These are phyloP conservation scores for Phytophthora nicotianae DNA, from an alignment of 352 stramenopile genomes.

Conservation along the genomic window DNA sequence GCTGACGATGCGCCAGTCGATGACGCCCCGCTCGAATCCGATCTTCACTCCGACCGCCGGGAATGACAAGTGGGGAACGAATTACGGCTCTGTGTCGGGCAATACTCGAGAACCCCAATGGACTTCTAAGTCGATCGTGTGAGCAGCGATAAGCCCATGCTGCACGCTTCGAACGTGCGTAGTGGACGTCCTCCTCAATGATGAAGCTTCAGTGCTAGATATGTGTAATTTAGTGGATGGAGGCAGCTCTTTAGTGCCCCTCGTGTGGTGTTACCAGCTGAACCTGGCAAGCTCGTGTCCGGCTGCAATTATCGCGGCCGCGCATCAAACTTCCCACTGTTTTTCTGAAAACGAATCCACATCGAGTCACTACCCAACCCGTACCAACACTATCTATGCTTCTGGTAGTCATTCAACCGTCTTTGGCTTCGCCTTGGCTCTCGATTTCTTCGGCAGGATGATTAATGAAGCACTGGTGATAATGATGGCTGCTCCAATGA, in stretches of 20 bases:
- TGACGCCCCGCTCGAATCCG: constrained; percentile 69
- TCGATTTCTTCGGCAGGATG: constrained; percentile 37
- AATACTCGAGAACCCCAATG: constrained; percentile 34
- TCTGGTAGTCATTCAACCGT: constrained; percentile 17
- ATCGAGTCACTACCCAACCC: background rate
- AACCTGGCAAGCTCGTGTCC: constrained; percentile 21
- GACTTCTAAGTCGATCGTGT: constrained; percentile 39
- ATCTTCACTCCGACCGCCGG: constrained; percentile 38
- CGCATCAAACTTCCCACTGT: constrained; percentile 19
- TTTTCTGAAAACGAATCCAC: background rate
- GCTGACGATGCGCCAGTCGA: constrained; percentile 76
- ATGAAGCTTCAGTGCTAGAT: constrained; percentile 17
- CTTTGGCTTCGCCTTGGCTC: constrained; percentile 15
- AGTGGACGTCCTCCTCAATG: background rate
- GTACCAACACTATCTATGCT: background rate
- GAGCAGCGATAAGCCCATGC: constrained; percentile 14
- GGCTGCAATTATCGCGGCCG: constrained; percentile 9
- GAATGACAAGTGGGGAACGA: constrained; percentile 27
- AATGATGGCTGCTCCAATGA: constrained; percentile 59
- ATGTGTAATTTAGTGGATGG: constrained; percentile 38
- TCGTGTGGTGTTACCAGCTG: constrained; percentile 6
- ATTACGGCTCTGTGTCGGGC: constrained; percentile 46
- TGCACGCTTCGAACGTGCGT: constrained; percentile 29
- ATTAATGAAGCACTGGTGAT: constrained; percentile 51
- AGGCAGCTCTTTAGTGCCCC: background rate